Base-by-base conservation (phyloP, 2,329 filamentous ascomycete species). In the Hortaea sp. region DNA sequence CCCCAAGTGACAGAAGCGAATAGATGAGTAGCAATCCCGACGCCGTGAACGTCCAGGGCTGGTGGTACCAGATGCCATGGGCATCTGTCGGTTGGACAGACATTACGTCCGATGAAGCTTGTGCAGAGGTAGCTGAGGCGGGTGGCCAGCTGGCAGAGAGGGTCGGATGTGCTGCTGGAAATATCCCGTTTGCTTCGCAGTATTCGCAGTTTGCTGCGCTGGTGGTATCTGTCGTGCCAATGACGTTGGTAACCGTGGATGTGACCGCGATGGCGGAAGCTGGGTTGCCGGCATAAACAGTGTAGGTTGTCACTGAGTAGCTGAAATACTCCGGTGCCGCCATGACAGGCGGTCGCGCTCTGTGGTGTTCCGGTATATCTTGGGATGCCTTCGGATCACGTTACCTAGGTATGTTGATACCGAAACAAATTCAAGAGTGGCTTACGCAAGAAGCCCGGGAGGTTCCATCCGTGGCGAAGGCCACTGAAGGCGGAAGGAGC, bases 31-130 rank as follows among this genome's bases (percentile, higher is more conserved):
- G 13, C n/a, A 39, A 5, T 27, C 32, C 38, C 3, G 41, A 34
- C 29, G 35, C 45, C 9, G 41, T 12, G 7, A 47, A 5, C 6
- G 45, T 47, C 45, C 45, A 47, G 1, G 40, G 41, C 20, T 47
- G 45, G 11, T 28, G 32, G 20, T 47, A 47, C 45, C 45, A 47
- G 7, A 28, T 13, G 4, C 7, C 34, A 29, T 43, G 20, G 20
- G 20, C 20, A 20, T 20, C 20, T 20, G 20, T 20, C 20, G 20
- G 20, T 20, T 20, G 20, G 20, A 20, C 20, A 20, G 20, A 20
- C 20, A 20, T 20, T 20, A 20, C 4, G 20, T 20, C 20, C 20
- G 20, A 20, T 20, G 20, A 20, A 2, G 20, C 20, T 20, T 20
- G 20, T 20, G 20, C 20, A 20, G 20, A 20, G 20, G 20, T 20